Evolutionary conservation across 164 flowering plant genomes (phyloP), one percentile per base, ranked within the genome.

Genomic region (Piper longum): DNA sequence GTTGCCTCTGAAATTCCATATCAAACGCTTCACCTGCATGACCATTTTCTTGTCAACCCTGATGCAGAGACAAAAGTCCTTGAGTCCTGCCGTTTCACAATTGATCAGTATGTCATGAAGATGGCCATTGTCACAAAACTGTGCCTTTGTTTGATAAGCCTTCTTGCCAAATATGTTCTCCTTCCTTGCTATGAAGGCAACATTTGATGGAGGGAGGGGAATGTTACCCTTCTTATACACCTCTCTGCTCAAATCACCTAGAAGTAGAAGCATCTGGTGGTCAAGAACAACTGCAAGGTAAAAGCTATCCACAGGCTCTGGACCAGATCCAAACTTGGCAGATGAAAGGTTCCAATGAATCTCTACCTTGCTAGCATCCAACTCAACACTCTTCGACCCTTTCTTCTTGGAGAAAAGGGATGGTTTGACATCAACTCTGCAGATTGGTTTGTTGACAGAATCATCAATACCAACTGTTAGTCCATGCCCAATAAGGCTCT

Each of bases 1-100:
- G 40, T 79, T 79, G 5, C 83, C 83, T 39, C 83, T 61, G 56
- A 79, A 79, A 66, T 77, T 79, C 83, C 83, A 79, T 59, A 63
- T 56, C 4, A 79, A 69, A 11, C 68, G 74, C 70, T 70, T 77
- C 55, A 79, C 79, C 65, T 70, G 75, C 76, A 79, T 71, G 56
- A 73, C 77, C 41, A 54, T 56, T 74, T 75, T 77, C 43, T 67
- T 64, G 39, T 79, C 79, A 2, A 79, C 57, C 16, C 69, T 62
- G 64, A 79, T 69, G 19, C 61, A 59, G 16, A 79, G 75, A 48
- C 69, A 67, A 3, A 75, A 75, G 39, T 77, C 83, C 51, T 58
- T 63, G 5, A 55, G 62, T 2, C 71, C 74, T 9, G 48, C 41
- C 0, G 70, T 72, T 36, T 71, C 77, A 44, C 77, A 77, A 64